Conservation (phyloP, 257 asterid species). For the Cruciata laevipes region DNA sequence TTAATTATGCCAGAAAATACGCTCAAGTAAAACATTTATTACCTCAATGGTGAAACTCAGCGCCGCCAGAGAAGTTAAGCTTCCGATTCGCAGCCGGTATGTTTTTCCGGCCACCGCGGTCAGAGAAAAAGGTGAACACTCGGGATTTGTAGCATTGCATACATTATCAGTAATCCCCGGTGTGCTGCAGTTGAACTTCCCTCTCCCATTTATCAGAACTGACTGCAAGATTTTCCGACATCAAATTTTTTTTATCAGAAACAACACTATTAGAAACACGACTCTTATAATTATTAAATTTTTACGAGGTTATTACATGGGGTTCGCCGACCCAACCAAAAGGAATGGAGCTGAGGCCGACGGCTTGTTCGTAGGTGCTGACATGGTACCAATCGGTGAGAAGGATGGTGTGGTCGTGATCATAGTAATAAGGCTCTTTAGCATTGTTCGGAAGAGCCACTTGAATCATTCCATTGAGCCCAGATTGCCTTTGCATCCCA, state of each 20-base stretch:
- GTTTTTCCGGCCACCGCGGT: constrained; percentile 67
- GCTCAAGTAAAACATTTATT: background rate
- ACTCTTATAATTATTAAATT: background rate
- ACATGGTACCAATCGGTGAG: constrained; percentile 83
- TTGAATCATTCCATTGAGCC: constrained; percentile 59
- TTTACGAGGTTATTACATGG: constrained; percentile 32
- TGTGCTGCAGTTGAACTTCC: constrained; percentile 53
- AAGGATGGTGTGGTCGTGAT: constrained; percentile 53
- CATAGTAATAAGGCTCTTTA: constrained; percentile 61
- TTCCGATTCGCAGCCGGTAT: constrained; percentile 70
- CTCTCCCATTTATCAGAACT: constrained; percentile 75
- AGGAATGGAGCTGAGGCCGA: constrained; percentile 59
- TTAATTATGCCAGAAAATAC: background rate
- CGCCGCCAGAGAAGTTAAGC: constrained; percentile 74
- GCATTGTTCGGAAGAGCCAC: constrained; percentile 56
- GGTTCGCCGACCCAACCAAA: constrained; percentile 92
- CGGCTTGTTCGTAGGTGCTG: constrained; percentile 49
- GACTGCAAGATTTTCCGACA: constrained; percentile 34
- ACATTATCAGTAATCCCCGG: constrained; percentile 31
- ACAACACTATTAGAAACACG: background rate
- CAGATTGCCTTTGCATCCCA: constrained; percentile 86
- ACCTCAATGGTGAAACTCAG: constrained; percentile 80
- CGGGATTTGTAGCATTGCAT: constrained; percentile 63
- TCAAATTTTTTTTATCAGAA: background rate
- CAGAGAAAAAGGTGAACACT: constrained; percentile 55